phyloP scores from a whole-genome alignment of 192 early-diverging fungal genomes.

The Chytriomyces sp. region DNA sequence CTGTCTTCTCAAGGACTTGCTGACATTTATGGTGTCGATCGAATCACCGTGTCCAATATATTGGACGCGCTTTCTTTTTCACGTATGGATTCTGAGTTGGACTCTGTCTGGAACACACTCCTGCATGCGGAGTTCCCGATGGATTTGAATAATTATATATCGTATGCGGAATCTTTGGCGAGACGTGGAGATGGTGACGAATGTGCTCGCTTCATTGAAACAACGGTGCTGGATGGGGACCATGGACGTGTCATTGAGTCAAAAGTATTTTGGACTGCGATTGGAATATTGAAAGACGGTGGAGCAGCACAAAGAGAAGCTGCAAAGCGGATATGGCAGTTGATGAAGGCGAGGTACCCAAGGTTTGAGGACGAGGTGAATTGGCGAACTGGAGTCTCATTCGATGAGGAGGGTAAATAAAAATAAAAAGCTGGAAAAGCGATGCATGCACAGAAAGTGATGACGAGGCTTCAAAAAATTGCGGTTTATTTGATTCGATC shows the following conservation, averaged over 20 bases:
- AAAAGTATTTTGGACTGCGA: constrained; percentile 31
- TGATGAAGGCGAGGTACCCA: constrained; percentile 22
- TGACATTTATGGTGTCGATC: constrained; percentile 29
- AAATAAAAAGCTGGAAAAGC: background rate
- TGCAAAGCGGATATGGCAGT: constrained; percentile 8
- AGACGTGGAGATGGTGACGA: constrained; percentile 11
- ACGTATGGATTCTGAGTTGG: background rate
- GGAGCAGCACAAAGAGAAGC: background rate
- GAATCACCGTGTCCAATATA: constrained; percentile 29
- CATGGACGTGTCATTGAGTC: background rate
- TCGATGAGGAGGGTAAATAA: background rate
- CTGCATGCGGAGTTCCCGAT: constrained; percentile 2
- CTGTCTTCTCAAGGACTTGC: constrained; percentile 9
- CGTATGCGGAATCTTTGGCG: constrained; percentile 31
- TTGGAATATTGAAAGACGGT: constrained; percentile 10
- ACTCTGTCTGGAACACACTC: constrained; percentile 18
- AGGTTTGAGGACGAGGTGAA: constrained; percentile 10
- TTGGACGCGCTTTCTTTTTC: constrained; percentile 24
- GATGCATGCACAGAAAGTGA: background rate
- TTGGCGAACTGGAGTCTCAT: background rate
- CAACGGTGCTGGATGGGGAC: background rate
- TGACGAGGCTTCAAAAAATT: background rate
- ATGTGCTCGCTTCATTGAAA: constrained; percentile 14
- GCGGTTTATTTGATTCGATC: background rate
- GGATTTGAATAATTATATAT: constrained; percentile 36